Evolutionary conservation across 2,329 filamentous ascomycete genomes (phyloP).

Genomic region (Hypoxylon rubiginosum): DNA sequence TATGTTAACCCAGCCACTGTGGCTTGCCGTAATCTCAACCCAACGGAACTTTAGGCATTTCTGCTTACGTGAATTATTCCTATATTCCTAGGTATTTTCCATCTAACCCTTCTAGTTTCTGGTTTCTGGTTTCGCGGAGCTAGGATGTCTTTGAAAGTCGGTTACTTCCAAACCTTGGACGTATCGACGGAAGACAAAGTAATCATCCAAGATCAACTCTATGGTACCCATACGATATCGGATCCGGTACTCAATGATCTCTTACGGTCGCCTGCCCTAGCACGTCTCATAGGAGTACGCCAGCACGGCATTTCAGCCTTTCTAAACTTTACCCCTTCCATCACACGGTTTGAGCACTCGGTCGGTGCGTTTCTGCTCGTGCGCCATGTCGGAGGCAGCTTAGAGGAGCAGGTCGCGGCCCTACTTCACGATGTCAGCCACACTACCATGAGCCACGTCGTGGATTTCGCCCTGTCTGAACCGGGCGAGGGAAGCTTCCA

Average conservation of each 20-base stretch:
- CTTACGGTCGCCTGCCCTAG: constrained; percentile 51
- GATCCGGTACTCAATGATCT: constrained; percentile 56
- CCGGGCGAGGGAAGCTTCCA: constrained; percentile 56
- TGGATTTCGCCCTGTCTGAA: constrained; percentile 55
- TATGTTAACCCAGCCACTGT: neutral
- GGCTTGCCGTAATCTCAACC: neutral
- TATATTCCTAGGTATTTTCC: too few species aligned
- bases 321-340: constrained; percentile 51
- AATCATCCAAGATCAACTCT: constrained; percentile 53
- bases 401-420: constrained; percentile 56
- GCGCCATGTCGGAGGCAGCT: constrained; percentile 51
- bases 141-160: constrained; percentile 27
- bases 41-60: neutral
- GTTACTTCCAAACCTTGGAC: constrained; percentile 43
- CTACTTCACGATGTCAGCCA: constrained; percentile 58
- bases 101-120: too few species aligned
- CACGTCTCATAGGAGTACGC: constrained; percentile 53
- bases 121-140: neutral
- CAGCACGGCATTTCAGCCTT: constrained; percentile 56
- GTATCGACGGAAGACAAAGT: constrained; percentile 33
- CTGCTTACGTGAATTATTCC: neutral
- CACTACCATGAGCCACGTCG: constrained; percentile 57
- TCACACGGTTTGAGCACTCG: constrained; percentile 58
- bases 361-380: constrained; percentile 57
- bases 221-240: constrained; percentile 52